Conservation (phyloP, 768 basidiomycete genomes). For the Dendrothele bispora region DNA sequence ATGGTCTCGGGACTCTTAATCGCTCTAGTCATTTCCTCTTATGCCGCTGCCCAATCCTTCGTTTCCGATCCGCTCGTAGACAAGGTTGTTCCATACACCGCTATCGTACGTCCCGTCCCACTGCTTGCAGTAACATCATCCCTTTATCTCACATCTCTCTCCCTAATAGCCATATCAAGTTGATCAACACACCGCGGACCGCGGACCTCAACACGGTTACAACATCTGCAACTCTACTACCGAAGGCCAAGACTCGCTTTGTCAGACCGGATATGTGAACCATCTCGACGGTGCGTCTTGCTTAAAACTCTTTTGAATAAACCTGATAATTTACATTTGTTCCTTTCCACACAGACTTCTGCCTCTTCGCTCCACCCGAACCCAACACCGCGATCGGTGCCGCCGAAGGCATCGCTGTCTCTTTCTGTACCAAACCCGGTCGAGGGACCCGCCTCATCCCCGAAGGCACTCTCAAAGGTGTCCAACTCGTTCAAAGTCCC, state of each 20-base stretch:
- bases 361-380: slow-evolving; percentile 52
- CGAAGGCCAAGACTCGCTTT: slow-evolving; percentile 53
- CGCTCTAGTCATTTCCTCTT: too few relatives aligned
- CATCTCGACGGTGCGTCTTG: slow-evolving; percentile 50
- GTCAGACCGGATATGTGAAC: slow-evolving; percentile 65
- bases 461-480: slow-evolving; percentile 50
- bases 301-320: background rate
- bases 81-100: slow-evolving; percentile 8
- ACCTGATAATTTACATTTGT: background rate
- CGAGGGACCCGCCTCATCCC: slow-evolving; percentile 68
- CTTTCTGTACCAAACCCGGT: slow-evolving; percentile 67
- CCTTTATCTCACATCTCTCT: too few relatives aligned
- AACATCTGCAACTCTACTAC: slow-evolving; percentile 71
- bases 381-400: slow-evolving; percentile 56
- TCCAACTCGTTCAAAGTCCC: slow-evolving; percentile 55
- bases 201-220: slow-evolving; percentile 55
- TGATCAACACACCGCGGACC: slow-evolving; percentile 26
- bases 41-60: slow-evolving; percentile 9
- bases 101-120: slow-evolving; percentile 2
- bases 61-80: slow-evolving; percentile 10
- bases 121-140: too few relatives aligned
- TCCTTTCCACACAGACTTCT: slow-evolving; percentile 44
- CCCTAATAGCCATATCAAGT: slow-evolving; percentile 49
- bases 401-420: slow-evolving; percentile 59
- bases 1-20: too few relatives aligned